Evolutionary conservation across 73 alveolate genomes (phyloP).

Genomic region (Paramecium primaurelia): DNA sequence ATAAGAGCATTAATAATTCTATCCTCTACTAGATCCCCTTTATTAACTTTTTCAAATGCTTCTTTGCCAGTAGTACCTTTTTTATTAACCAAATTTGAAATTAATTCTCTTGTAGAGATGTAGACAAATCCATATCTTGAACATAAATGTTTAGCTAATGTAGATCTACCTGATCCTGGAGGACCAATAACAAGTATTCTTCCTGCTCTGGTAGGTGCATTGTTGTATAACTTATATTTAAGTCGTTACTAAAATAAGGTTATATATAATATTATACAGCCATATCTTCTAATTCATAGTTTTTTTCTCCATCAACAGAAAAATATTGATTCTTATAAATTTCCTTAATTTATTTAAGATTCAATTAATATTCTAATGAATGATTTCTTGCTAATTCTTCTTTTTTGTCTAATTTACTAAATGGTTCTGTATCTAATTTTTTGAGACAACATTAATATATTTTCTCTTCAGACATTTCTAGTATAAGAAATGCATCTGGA

Average conservation of each 20-base stretch:
- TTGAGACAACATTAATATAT: conserved; percentile 30
- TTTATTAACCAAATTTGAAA: conserved; percentile 76
- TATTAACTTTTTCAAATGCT: conserved; percentile 67
- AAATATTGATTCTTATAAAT: conserved; percentile 74
- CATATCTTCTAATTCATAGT: conserved; percentile 51
- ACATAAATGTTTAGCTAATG: conserved; percentile 78
- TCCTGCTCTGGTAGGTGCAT: conserved; percentile 94
- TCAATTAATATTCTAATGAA: conserved; percentile 69
- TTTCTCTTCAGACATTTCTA: conserved; percentile 57
- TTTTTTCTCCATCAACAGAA: conserved; percentile 75
- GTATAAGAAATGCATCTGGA: conserved; percentile 88
- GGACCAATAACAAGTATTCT: conserved; percentile 92
- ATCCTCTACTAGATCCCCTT: conserved; percentile 87
- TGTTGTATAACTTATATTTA: conserved; percentile 69
- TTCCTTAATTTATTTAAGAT: conserved; percentile 82
- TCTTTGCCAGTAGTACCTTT: conserved; percentile 75
- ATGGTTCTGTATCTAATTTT: conserved; percentile 30
- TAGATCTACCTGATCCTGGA: conserved; percentile 95
- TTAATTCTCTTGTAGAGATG: conserved; percentile 73
- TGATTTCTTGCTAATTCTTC: conserved; percentile 49
- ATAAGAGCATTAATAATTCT: conserved; percentile 77
- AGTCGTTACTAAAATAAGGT: conserved; percentile 63
- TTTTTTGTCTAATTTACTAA: neutral
- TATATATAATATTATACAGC: conserved; percentile 62
- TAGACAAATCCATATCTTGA: conserved; percentile 81